A percentile compares a stretch with the other conserved stretches of the same genome.
phyloP scores from a whole-genome alignment of 371 early-diverging fungal genomes.

The Fennellomyces sp. region DNA sequence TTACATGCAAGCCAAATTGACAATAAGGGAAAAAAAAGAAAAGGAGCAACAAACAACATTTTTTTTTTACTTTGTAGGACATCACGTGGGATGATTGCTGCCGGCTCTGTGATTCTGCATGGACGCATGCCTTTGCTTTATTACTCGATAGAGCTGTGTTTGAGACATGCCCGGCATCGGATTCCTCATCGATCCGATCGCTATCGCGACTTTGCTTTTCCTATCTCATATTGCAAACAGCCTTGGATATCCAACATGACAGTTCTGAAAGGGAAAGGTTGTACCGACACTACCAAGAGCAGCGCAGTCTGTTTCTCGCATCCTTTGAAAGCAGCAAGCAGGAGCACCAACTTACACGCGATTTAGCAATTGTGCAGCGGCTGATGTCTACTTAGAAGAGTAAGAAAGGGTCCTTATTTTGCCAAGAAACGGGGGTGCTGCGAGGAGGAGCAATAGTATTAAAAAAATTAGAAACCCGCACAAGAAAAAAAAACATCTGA shows the following conservation, averaged over 20 bases:
- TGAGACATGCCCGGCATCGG: conserved; percentile 5
- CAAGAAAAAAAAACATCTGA: too few species aligned
- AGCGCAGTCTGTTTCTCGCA: neutral
- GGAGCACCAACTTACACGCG: neutral
- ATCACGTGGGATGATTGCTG: conserved; percentile 11
- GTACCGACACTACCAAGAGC: neutral
- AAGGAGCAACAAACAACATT: neutral
- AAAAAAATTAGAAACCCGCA: too few species aligned
- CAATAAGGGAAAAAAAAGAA: neutral
- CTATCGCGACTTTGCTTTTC: conserved; percentile 6
- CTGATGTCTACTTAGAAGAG: conserved; percentile 2
- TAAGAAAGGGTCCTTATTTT: conserved; percentile 3
- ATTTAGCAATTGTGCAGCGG: neutral
- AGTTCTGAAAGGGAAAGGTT: too few species aligned
- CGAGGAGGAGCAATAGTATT: too few species aligned
- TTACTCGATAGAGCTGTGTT: conserved; percentile 18
- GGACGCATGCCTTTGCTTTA: conserved; percentile 15
- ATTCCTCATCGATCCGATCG: conserved; percentile 1
- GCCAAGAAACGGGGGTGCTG: conserved; percentile 3
- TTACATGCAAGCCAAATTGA: conserved; percentile 10
- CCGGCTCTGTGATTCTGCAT: conserved; percentile 8
- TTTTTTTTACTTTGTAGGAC: neutral
- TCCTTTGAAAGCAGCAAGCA: neutral
- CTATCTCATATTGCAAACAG: neutral
- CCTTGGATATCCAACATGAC: neutral